Evolutionary conservation across 2,329 filamentous ascomycete species (phyloP).

Genomic region (Endoconidiophora laricicola): DNA sequence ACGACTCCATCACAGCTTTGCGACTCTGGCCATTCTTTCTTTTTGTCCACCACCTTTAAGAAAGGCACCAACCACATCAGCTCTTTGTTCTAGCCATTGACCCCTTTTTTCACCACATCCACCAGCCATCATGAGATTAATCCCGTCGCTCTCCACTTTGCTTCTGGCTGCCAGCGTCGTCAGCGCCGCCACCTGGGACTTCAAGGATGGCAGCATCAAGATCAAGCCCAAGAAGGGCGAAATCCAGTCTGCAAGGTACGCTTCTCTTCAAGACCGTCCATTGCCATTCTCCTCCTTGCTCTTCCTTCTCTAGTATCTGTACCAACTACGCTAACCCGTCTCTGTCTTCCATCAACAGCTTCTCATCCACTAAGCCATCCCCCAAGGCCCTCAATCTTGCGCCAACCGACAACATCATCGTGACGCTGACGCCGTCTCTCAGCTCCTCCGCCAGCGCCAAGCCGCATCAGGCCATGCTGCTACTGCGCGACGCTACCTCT

Average conservation of each 20-base stretch:
- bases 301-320: neutral
- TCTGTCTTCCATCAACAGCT: conserved; percentile 26
- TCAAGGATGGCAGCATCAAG: conserved; percentile 54
- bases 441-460: conserved; percentile 54
- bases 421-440: conserved; percentile 67
- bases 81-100: neutral
- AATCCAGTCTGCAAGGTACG: conserved; percentile 50
- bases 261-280: conserved; percentile 6
- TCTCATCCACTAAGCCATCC: conserved; percentile 28
- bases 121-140: conserved; percentile 8
- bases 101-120: neutral
- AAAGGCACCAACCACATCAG: conserved; percentile 12
- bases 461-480: conserved; percentile 86
- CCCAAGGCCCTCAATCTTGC: conserved; percentile 49
- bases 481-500: conserved; percentile 55
- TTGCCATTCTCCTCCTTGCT: neutral
- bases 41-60: neutral
- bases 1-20: neutral
- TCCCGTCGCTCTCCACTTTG: conserved; percentile 21
- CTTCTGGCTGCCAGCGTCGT: conserved; percentile 34
- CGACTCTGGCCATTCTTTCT: neutral
- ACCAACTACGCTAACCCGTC: neutral
- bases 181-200: conserved; percentile 49
- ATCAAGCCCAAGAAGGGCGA: conserved; percentile 49
- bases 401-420: conserved; percentile 57